Conservation (phyloP, 306 rosid species). For the Ochetophila trinervis region DNA sequence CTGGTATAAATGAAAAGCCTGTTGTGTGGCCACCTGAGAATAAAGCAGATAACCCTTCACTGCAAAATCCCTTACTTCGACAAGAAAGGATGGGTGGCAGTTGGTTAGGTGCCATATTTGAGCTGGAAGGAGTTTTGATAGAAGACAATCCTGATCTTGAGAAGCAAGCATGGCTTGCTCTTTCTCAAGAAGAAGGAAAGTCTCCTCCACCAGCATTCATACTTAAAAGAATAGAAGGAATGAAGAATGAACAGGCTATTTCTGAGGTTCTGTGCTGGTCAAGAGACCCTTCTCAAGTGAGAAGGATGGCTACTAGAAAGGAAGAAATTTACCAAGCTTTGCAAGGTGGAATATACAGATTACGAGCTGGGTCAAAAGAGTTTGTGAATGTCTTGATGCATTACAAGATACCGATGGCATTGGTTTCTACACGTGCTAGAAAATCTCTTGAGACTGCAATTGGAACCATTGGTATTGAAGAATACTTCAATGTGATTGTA, state of each 20-base stretch:
- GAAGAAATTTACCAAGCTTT: conserved; percentile 83
- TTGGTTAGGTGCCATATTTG: conserved; percentile 94
- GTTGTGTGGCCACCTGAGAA: conserved; percentile 85
- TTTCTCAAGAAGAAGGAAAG: conserved; percentile 86
- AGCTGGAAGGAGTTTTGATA: conserved; percentile 90
- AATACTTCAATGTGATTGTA: conserved; percentile 65
- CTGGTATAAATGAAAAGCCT: conserved; percentile 59
- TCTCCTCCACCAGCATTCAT: conserved; percentile 70
- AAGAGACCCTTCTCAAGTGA: conserved; percentile 63
- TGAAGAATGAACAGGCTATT: conserved; percentile 93
- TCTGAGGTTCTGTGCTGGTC: conserved; percentile 99
- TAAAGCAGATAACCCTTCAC: conserved; percentile 73
- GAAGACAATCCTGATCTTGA: conserved; percentile 81
- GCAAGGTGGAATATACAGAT: conserved; percentile 75
- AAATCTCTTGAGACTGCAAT: conserved; percentile 68
- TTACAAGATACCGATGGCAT: conserved; percentile 85
- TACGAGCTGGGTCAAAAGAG: conserved; percentile 76
- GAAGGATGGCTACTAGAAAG: conserved; percentile 76
- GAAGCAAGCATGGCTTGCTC: conserved; percentile 80
- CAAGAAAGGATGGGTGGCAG: conserved; percentile 98
- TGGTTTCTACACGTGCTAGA: conserved; percentile 87
- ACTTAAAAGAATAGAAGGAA: conserved; percentile 83
- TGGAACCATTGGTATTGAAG: conserved; percentile 67
- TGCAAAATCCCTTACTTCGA: conserved; percentile 81
- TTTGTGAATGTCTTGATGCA: conserved; percentile 86